A percentile compares a stretch with the other conserved stretches of the same genome.
Evolutionary conservation across 495 filamentous ascomycete species (phyloP).

Genomic region (Aspergillus panamensis): DNA sequence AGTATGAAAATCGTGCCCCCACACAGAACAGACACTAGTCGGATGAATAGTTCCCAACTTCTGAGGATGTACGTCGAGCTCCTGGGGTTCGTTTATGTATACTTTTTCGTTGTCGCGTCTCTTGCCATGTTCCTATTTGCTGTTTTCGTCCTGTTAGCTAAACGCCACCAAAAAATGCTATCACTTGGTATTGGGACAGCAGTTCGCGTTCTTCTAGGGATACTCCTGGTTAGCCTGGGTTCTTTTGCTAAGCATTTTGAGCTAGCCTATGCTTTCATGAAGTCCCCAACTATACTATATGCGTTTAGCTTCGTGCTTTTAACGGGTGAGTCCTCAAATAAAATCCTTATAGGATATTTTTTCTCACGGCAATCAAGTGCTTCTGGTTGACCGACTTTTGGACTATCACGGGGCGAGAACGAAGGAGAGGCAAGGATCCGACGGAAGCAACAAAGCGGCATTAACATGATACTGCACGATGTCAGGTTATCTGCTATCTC

Average conservation of each 20-base stretch:
- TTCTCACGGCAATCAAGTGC: slow-evolving; percentile 28
- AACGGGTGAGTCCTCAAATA: slow-evolving; percentile 29
- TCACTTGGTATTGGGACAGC: slow-evolving; percentile 26
- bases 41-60: slow-evolving; percentile 31
- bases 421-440: slow-evolving; percentile 27
- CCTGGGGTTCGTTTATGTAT: slow-evolving; percentile 42
- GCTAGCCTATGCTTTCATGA: slow-evolving; percentile 41
- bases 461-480: slow-evolving; percentile 9
- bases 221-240: slow-evolving; percentile 29
- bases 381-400: slow-evolving; percentile 44
- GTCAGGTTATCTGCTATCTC: not conserved
- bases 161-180: slow-evolving; percentile 25
- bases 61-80: slow-evolving; percentile 40
- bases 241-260: slow-evolving; percentile 33
- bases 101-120: slow-evolving; percentile 39
- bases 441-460: slow-evolving; percentile 30
- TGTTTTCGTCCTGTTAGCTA: slow-evolving; percentile 28
- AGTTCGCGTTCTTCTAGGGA: slow-evolving; percentile 30
- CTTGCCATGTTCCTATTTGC: slow-evolving; percentile 37
- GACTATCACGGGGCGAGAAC: slow-evolving; percentile 27
- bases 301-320: slow-evolving; percentile 38
- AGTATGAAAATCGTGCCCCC: slow-evolving; percentile 41
- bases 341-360: not conserved
- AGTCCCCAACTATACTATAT: slow-evolving; percentile 41
- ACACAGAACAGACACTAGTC: slow-evolving; percentile 27